Percentiles rank a stretch among this genome's conserved stretches.
These are phyloP conservation scores for Choiromyces venosus DNA, from an alignment of 495 filamentous ascomycete genomes.

Conservation along the genomic window DNA sequence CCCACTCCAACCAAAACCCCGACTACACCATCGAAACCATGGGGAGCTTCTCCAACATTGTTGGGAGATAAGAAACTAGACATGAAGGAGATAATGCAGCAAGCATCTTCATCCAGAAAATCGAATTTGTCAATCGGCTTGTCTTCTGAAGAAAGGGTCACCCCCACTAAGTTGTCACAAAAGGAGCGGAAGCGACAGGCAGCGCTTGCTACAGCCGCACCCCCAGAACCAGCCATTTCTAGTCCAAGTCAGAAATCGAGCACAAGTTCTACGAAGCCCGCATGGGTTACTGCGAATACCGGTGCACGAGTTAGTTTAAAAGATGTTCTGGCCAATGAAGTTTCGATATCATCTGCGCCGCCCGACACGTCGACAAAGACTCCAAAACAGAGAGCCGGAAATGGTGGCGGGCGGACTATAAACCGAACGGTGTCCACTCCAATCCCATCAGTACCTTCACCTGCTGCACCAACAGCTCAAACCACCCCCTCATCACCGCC, in stretches of 20 bases:
- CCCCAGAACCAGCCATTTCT: conserved; percentile 43
- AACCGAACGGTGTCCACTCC: conserved; percentile 43
- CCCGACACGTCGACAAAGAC: not conserved
- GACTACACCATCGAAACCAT: conserved; percentile 19
- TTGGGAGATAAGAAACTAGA: conserved; percentile 54
- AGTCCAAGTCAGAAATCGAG: conserved; percentile 43
- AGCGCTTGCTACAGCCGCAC: conserved; percentile 49
- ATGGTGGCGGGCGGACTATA: not conserved
- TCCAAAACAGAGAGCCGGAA: not conserved
- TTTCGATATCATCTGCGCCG: conserved; percentile 29
- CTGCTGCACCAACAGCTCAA: conserved; percentile 30
- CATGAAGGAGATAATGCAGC: conserved; percentile 78
- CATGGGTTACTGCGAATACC: conserved; percentile 62
- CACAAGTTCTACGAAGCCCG: conserved; percentile 50
- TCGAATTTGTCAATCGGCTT: conserved; percentile 73
- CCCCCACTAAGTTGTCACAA: conserved; percentile 63
- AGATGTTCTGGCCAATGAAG: conserved; percentile 43
- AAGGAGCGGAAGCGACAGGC: conserved; percentile 78
- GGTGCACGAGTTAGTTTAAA: conserved; percentile 43
- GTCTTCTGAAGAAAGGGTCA: conserved; percentile 43
- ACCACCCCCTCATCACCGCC: conserved; percentile 41
- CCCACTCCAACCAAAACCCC: not conserved
- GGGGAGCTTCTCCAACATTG: conserved; percentile 15
- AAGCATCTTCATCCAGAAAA: conserved; percentile 56
- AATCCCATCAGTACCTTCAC: conserved; percentile 44